phyloP scores from a whole-genome alignment of 345 rosid genomes.

The Clarkia xantiana region DNA sequence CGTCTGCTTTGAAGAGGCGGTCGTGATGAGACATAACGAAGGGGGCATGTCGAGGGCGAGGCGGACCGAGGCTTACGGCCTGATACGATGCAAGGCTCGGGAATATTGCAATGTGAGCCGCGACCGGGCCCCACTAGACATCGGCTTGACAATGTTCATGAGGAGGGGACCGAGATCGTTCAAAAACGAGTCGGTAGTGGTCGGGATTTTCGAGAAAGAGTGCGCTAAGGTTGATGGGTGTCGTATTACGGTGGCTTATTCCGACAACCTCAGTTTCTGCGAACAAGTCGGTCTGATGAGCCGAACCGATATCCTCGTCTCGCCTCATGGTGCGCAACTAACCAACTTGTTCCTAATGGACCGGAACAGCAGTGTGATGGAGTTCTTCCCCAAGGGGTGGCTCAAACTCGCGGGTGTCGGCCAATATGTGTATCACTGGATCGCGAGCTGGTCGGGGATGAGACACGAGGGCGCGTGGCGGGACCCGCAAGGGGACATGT shows the following conservation, averaged over 20 bases:
- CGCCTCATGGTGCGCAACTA: constrained; percentile 65
- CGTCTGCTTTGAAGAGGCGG: constrained; percentile 56
- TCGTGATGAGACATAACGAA: constrained; percentile 74
- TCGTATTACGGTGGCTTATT: constrained; percentile 41
- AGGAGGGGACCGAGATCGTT: constrained; percentile 71
- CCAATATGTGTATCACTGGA: constrained; percentile 55
- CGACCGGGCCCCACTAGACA: constrained; percentile 6
- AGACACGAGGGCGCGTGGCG: constrained; percentile 61
- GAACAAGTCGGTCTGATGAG: constrained; percentile 62
- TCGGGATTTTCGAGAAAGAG: constrained; percentile 30
- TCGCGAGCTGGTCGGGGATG: constrained; percentile 76
- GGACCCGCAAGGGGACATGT: constrained; percentile 42
- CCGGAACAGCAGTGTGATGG: constrained; percentile 58
- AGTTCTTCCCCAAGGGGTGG: constrained; percentile 74
- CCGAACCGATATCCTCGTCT: constrained; percentile 43
- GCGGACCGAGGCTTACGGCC: constrained; percentile 46
- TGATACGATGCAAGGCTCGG: constrained; percentile 48
- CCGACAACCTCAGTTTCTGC: constrained; percentile 51
- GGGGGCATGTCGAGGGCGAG: constrained; percentile 66
- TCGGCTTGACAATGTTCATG: constrained; percentile 56
- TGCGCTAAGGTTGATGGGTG: constrained; percentile 43
- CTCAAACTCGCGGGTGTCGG: constrained; percentile 60
- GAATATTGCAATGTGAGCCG: constrained; percentile 28
- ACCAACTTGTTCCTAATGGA: constrained; percentile 74
- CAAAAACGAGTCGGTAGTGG: constrained; percentile 36